Base-by-base conservation (phyloP, 805 yeast species). In the Candida ipomoeae region DNA sequence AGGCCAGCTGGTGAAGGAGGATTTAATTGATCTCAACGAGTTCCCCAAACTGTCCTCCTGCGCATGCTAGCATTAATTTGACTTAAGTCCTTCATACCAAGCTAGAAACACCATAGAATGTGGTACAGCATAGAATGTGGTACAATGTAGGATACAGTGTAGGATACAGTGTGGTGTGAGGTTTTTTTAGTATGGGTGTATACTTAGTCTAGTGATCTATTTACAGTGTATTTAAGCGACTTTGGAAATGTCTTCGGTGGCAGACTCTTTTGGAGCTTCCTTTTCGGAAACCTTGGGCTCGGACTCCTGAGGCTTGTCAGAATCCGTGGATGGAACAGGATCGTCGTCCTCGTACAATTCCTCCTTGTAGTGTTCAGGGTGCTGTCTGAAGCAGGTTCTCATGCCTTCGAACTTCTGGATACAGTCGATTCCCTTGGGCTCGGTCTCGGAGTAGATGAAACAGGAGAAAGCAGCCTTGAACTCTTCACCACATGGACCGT, bases 401-500 rank as follows among this genome's bases (percentile, higher is more conserved):
- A 92, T 94, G 62, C 74, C 80, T 67, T 85, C 83, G 73, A 92
- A 94, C 73, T 87, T 87, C 61, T 87, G 89, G 59, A 92, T 82
- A 72, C 99, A 94, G 68, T 94, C 97, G 54, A 87, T 82, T 44
- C 99, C 99, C 75, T 92, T 92, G 65, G 98, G 97, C 66, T 92
- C 98, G 51, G 85, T 85, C 62, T 85, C 89, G 6, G 97, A 90
- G 75, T 86, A 90, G 40, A 94, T 92, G 64, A 94, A 94, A 68
- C 99, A 94, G 8, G 96, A 79, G 68, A 94, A 94, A 0, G 99
- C 98, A 48, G 81, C 89, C 72, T 88, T 89, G 77, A 89, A 89
- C 71, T 90, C 96, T 61, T 84, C 91, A 51, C 99, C 99, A 73
- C 99, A 94, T 49, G 99, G 98, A 0, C 99, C 99, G 57, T 91